phyloP scores from a whole-genome alignment of 2,329 filamentous ascomycete genomes.

The Paraphaeosphaeria sporulosa region DNA sequence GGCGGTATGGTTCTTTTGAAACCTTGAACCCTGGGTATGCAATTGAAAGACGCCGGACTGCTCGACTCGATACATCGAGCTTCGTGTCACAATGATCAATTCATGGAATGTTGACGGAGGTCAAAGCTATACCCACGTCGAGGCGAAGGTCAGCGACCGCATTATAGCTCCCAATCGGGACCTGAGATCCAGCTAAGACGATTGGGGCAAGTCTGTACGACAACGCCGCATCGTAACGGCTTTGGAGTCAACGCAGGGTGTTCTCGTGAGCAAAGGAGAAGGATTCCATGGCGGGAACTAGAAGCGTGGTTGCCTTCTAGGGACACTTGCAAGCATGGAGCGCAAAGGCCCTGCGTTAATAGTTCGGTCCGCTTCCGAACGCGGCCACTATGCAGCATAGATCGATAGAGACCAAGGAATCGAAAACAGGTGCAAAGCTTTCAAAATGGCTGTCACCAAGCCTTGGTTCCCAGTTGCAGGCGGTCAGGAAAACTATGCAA shows the following conservation, averaged over 20 bases:
- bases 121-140: too few relatives aligned
- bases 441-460: neutral
- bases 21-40: too few relatives aligned
- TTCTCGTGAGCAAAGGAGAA: neutral
- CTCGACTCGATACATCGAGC: too few relatives aligned
- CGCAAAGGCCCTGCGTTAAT: constrained; percentile 2
- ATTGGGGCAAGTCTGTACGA: constrained; percentile 1
- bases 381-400: neutral
- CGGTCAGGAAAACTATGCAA: neutral
- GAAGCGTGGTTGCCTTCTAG: neutral
- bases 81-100: too few relatives aligned
- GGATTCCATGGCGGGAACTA: constrained; percentile 1
- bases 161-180: neutral
- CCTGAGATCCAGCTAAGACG: neutral
- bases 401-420: neutral
- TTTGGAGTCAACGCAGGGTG: neutral
- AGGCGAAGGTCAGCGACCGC: neutral
- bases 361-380: neutral
- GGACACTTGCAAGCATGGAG: neutral
- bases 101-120: too few relatives aligned
- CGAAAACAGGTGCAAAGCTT: neutral
- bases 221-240: neutral
- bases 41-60: too few relatives aligned
- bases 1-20: too few relatives aligned
- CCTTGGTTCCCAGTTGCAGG: neutral